Evolutionary conservation across 2,329 filamentous ascomycete genomes (phyloP).

Genomic region (Cadophora malorum): DNA sequence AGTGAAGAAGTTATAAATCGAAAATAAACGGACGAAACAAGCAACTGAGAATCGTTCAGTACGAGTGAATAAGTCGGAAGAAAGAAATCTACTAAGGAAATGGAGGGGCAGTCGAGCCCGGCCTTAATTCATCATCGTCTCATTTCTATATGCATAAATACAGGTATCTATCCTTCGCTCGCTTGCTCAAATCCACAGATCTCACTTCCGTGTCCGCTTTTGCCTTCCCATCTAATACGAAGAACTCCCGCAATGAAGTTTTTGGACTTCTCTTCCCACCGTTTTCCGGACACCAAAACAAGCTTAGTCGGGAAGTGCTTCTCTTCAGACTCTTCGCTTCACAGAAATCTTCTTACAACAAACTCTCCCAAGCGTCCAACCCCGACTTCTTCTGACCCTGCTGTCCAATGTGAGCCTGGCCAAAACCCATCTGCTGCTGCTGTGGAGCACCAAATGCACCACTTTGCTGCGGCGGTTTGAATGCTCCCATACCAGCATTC

Average conservation of each 20-base stretch:
- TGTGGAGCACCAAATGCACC: constrained; percentile 44
- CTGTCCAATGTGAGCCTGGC: constrained; percentile 26
- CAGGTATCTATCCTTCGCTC: not conserved
- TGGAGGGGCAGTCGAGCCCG: not conserved
- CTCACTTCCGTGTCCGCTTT: not conserved
- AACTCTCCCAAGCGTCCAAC: constrained; percentile 62
- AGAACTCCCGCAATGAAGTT: too few species aligned
- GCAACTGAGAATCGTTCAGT: too few species aligned
- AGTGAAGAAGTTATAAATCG: too few species aligned
- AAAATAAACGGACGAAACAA: too few species aligned
- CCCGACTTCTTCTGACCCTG: constrained; percentile 48
- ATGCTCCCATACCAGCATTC: not conserved
- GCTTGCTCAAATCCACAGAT: not conserved
- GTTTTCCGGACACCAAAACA: too few species aligned
- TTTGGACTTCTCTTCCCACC: too few species aligned
- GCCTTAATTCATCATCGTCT: not conserved
- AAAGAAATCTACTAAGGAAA: not conserved
- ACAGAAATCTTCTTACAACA: constrained; percentile 54
- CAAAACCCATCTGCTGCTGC: constrained; percentile 34
- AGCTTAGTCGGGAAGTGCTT: not conserved
- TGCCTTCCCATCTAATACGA: too few species aligned
- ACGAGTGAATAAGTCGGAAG: not conserved
- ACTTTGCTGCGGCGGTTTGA: constrained; percentile 36
- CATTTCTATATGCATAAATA: constrained; percentile 19
- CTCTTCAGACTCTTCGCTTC: not conserved